Percentiles rank a stretch among this genome's conserved stretches.
Conservation (phyloP, 305 asterid species). For the Stenogyne calaminthoides region DNA sequence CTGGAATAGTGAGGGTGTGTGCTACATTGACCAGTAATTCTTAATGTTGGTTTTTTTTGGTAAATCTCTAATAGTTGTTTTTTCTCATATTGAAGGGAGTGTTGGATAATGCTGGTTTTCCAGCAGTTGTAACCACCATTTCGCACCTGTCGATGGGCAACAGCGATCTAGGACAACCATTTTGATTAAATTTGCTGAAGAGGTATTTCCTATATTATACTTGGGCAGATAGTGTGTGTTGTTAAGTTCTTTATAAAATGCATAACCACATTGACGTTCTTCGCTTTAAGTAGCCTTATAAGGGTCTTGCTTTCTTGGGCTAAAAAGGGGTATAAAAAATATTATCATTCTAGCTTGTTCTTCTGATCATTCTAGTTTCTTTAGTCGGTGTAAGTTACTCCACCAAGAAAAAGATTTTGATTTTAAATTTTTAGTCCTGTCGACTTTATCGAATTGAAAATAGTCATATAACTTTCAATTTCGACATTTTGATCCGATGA, state of each 20-base stretch:
- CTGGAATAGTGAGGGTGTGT: conserved; percentile 91
- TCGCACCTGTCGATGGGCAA: conserved; percentile 97
- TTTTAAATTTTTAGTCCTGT: no score
- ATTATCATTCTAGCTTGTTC: background rate
- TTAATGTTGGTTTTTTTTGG: conserved; percentile 7
- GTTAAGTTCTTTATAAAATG: background rate
- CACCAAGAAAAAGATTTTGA: no score
- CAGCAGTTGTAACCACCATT: conserved; percentile 97
- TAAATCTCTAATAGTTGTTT: conserved; percentile 27
- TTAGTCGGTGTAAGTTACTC: no score
- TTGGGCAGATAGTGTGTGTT: background rate
- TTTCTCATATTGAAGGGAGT: conserved; percentile 64
- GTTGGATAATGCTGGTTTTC: conserved; percentile 91
- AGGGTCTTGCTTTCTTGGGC: background rate
- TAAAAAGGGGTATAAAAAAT: background rate
- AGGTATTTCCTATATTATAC: conserved; percentile 49
- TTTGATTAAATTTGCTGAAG: conserved; percentile 95
- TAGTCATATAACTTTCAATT: no score
- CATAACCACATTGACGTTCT: background rate
- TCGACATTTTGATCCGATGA: no score
- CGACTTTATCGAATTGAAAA: no score
- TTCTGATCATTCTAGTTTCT: background rate
- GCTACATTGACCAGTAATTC: conserved; percentile 14
- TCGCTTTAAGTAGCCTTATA: background rate
- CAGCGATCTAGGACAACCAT: conserved; percentile 97